A percentile compares a stretch with the other conserved stretches of the same genome.
phyloP scores from a whole-genome alignment of 2,329 filamentous ascomycete genomes.

The Talaromyces amestolkiae region DNA sequence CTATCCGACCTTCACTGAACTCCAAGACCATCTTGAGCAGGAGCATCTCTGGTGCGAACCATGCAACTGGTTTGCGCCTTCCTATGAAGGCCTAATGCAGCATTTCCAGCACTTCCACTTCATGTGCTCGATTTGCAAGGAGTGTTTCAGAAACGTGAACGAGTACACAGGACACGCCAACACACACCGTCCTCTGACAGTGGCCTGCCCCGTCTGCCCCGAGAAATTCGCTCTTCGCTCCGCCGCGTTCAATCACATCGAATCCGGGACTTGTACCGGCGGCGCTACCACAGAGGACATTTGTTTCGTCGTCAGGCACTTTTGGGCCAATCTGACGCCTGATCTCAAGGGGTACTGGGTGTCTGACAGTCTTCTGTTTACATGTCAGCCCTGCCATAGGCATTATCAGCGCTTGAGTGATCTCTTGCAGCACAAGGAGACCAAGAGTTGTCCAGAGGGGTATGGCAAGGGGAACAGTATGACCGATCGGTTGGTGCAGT shows the following conservation, averaged over 20 bases:
- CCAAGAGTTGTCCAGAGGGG: slow-evolving; percentile 21
- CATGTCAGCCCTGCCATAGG: slow-evolving; percentile 21
- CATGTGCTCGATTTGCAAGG: slow-evolving; percentile 23
- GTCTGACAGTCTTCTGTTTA: slow-evolving; percentile 17
- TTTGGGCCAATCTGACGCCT: neutral
- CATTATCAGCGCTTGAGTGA: slow-evolving; percentile 23
- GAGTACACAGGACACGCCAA: slow-evolving; percentile 24
- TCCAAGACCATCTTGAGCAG: slow-evolving; percentile 23
- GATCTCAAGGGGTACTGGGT: neutral
- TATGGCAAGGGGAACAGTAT: slow-evolving; percentile 20
- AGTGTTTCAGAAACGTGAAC: slow-evolving; percentile 23
- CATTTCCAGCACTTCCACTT: slow-evolving; percentile 23
- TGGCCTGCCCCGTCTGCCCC: slow-evolving; percentile 23
- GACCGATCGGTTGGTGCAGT: slow-evolving; percentile 20
- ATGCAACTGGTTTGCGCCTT: slow-evolving; percentile 25
- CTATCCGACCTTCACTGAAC: slow-evolving; percentile 21
- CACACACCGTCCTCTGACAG: slow-evolving; percentile 21
- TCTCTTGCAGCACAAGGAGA: slow-evolving; percentile 25
- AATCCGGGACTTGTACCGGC: slow-evolving; percentile 23
- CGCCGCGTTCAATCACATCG: slow-evolving; percentile 25
- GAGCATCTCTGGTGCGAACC: slow-evolving; percentile 24
- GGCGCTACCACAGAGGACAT: slow-evolving; percentile 21
- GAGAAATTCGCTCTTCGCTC: slow-evolving; percentile 22
- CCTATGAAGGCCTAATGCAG: slow-evolving; percentile 20
- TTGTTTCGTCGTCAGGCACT: slow-evolving; percentile 17